These are phyloP conservation scores for Phoma sp. DNA, from an alignment of 2,329 filamentous ascomycete genomes.

Conservation along the genomic window DNA sequence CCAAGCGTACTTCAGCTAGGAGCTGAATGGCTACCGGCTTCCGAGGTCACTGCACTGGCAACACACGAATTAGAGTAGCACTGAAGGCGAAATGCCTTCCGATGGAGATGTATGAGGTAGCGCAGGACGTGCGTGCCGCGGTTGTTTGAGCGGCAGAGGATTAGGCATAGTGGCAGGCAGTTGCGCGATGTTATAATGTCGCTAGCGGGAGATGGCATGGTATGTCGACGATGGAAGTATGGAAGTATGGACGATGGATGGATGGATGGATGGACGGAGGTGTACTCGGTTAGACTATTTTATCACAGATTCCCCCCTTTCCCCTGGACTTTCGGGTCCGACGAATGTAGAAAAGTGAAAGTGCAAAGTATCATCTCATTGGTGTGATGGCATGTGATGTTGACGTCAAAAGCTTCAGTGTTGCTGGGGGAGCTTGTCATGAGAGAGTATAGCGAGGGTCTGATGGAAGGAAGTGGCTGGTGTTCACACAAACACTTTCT, in stretches of 20 bases:
- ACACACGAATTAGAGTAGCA: neutral
- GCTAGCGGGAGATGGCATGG: constrained; percentile 12
- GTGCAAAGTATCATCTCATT: too few relatives aligned
- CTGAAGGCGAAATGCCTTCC: neutral
- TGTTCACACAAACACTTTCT: too few relatives aligned
- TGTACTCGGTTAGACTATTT: constrained; percentile 25
- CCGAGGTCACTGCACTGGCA: constrained; percentile 5
- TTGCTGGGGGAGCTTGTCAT: too few relatives aligned
- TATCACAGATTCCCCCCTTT: constrained; percentile 31
- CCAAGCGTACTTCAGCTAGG: constrained; percentile 76
- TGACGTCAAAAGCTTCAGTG: too few relatives aligned
- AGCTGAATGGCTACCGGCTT: constrained; percentile 13
- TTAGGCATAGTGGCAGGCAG: too few relatives aligned
- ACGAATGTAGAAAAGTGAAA: constrained; percentile 15
- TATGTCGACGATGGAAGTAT: neutral
- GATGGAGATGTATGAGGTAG: neutral
- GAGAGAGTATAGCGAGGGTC: too few relatives aligned
- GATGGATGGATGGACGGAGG: too few relatives aligned
- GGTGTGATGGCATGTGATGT: too few relatives aligned
- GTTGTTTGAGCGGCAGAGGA: too few relatives aligned
- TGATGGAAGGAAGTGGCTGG: too few relatives aligned
- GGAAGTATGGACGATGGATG: neutral
- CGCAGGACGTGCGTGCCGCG: neutral
- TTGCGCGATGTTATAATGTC: neutral
- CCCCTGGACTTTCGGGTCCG: constrained; percentile 7